Percentiles rank a stretch among this genome's conserved stretches.
Evolutionary conservation across 495 filamentous ascomycete genomes (phyloP).

Genomic region (Cudoniella acicularis): DNA sequence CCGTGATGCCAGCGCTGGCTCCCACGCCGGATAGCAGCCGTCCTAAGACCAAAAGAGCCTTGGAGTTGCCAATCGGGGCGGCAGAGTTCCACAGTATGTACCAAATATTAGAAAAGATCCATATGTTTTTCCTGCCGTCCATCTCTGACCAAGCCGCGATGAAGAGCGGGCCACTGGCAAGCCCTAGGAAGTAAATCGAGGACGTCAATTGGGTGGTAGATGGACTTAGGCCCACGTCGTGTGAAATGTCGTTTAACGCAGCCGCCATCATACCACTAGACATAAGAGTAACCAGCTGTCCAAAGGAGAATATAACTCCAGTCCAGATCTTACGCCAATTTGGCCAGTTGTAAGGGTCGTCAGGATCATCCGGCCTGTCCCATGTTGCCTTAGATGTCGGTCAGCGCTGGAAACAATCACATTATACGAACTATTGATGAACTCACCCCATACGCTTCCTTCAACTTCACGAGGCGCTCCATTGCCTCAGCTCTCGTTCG

Average conservation of each 20-base stretch:
- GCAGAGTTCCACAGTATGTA: neutral
- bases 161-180: neutral
- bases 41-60: neutral
- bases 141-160: neutral
- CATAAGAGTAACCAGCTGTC: slow-evolving; percentile 29
- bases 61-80: neutral
- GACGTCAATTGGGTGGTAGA: neutral
- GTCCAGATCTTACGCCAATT: slow-evolving; percentile 53
- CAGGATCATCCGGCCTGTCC: slow-evolving; percentile 25
- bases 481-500: too few relatives aligned
- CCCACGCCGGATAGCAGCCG: neutral
- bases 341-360: slow-evolving; percentile 30
- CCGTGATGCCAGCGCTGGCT: neutral
- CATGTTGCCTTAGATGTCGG: slow-evolving; percentile 25
- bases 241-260: slow-evolving; percentile 27
- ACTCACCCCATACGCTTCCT: too few relatives aligned
- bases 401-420: too few relatives aligned
- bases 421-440: too few relatives aligned
- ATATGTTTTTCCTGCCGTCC: neutral
- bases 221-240: neutral
- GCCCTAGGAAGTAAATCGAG: neutral
- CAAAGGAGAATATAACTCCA: slow-evolving; percentile 45
- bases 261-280: slow-evolving; percentile 35
- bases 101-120: neutral
- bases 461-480: too few relatives aligned